Conservation (phyloP, 2,329 filamentous ascomycete species). For the Thelonectria rubi region DNA sequence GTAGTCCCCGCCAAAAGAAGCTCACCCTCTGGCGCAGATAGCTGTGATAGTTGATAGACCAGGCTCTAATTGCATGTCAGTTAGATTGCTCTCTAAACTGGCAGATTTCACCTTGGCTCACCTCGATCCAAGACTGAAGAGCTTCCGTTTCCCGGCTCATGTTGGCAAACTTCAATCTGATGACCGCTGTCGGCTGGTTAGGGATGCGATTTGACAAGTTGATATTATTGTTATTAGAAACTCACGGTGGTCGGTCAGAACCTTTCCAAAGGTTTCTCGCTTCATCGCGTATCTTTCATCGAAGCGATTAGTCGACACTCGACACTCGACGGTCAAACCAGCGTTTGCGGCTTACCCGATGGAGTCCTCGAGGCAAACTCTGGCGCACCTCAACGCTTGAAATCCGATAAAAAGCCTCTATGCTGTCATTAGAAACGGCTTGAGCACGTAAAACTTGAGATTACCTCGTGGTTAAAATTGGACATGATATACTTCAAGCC, state of each 20-base stretch:
- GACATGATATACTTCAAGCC: slow-evolving; percentile 81
- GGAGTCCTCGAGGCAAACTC: slow-evolving; percentile 20
- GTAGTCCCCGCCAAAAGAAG: slow-evolving; percentile 19
- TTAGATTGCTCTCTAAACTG: background rate
- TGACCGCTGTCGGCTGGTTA: slow-evolving; percentile 4
- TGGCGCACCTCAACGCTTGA: slow-evolving; percentile 14
- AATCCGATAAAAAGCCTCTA: slow-evolving; percentile 18
- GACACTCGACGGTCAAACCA: background rate
- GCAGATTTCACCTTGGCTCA: background rate
- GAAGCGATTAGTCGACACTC: background rate
- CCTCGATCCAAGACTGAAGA: slow-evolving; percentile 19
- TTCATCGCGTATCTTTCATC: slow-evolving; percentile 11
- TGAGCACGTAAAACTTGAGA: background rate
- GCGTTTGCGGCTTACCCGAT: background rate
- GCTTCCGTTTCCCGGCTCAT: slow-evolving; percentile 19
- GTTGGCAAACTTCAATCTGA: slow-evolving; percentile 17
- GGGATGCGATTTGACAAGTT: background rate
- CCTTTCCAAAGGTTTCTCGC: slow-evolving; percentile 21
- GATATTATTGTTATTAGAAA: too few relatives aligned
- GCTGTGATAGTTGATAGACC: slow-evolving; percentile 11
- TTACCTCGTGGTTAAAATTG: slow-evolving; percentile 79
- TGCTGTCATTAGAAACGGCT: background rate
- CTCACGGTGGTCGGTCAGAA: slow-evolving; percentile 11
- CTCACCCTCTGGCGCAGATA: slow-evolving; percentile 7
- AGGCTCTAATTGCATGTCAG: background rate